Percentiles rank a stretch among this genome's conserved stretches.
These are phyloP conservation scores for Boletus rubroflammeus DNA, from an alignment of 768 basidiomycete species.

Conservation along the genomic window DNA sequence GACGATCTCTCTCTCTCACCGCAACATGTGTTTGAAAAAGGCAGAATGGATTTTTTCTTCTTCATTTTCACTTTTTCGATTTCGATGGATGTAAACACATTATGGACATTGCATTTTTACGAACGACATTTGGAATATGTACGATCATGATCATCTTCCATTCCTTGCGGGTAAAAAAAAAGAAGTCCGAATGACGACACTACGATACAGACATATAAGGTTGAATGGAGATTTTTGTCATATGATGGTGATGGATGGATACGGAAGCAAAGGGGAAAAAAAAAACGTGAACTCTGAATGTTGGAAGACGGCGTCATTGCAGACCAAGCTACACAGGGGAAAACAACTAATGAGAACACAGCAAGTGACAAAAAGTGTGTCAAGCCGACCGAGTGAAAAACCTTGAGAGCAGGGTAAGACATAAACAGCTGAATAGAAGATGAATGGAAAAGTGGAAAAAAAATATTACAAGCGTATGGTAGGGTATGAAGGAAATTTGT, in stretches of 20 bases:
- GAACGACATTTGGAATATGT: slow-evolving; percentile 16
- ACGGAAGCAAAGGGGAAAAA: neutral
- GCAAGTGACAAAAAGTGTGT: slow-evolving; percentile 14
- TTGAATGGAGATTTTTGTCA: slow-evolving; percentile 26
- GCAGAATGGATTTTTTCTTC: neutral
- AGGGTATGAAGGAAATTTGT: slow-evolving; percentile 29
- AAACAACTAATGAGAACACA: slow-evolving; percentile 18
- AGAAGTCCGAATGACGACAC: slow-evolving; percentile 16
- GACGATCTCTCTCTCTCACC: too few species aligned
- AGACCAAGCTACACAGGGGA: slow-evolving; percentile 4
- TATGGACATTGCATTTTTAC: slow-evolving; percentile 3
- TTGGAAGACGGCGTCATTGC: neutral
- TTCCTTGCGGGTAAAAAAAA: slow-evolving; percentile 23
- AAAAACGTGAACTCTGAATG: neutral
- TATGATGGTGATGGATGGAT: slow-evolving; percentile 18
- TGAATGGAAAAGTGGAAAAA: neutral
- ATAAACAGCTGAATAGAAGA: slow-evolving; percentile 18
- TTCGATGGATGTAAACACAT: slow-evolving; percentile 1
- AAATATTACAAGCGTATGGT: slow-evolving; percentile 24
- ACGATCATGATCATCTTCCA: slow-evolving; percentile 26
- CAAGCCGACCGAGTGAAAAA: slow-evolving; percentile 14
- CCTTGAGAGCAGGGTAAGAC: slow-evolving; percentile 22
- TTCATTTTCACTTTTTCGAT: neutral
- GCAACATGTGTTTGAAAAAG: neutral
- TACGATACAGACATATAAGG: slow-evolving; percentile 32